These are phyloP conservation scores for Aureobasidium namibiae DNA, from an alignment of 2,329 filamentous ascomycete species.

Conservation along the genomic window DNA sequence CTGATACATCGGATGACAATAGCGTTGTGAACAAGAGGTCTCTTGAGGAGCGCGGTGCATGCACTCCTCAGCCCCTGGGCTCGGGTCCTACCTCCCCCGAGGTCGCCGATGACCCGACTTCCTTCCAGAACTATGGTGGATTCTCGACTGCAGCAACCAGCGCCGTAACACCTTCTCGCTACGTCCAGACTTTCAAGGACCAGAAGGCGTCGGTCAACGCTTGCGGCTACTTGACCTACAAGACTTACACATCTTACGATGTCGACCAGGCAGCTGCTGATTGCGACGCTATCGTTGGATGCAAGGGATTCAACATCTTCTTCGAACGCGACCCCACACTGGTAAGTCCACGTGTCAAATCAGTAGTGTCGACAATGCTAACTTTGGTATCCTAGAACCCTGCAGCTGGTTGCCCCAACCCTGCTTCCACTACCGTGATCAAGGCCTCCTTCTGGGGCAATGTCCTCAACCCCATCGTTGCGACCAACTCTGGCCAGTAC, in stretches of 20 bases:
- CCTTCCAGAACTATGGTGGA: not conserved
- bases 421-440: constrained; percentile 24
- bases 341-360: not conserved
- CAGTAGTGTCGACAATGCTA: not conserved
- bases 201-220: constrained; percentile 4
- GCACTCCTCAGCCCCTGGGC: not conserved
- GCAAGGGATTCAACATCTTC: constrained; percentile 29
- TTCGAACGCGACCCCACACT: constrained; percentile 27
- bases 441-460: constrained; percentile 31
- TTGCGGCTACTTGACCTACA: constrained; percentile 22
- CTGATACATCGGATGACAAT: not conserved
- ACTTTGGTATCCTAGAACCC: constrained; percentile 19
- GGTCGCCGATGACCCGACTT: not conserved
- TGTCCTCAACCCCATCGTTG: constrained; percentile 19
- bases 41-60: not conserved
- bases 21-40: not conserved
- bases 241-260: constrained; percentile 25
- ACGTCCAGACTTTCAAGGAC: not conserved
- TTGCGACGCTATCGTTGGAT: constrained; percentile 23
- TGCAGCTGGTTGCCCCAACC: constrained; percentile 25
- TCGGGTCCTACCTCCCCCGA: not conserved
- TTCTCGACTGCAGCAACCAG: not conserved
- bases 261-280: constrained; percentile 20
- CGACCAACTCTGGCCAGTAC: constrained; percentile 28
- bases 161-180: not conserved